A percentile compares a stretch with the other conserved stretches of the same genome.
phyloP scores from a whole-genome alignment of 1,139 yeast genomes.

The Saccharomyces hybrid region DNA sequence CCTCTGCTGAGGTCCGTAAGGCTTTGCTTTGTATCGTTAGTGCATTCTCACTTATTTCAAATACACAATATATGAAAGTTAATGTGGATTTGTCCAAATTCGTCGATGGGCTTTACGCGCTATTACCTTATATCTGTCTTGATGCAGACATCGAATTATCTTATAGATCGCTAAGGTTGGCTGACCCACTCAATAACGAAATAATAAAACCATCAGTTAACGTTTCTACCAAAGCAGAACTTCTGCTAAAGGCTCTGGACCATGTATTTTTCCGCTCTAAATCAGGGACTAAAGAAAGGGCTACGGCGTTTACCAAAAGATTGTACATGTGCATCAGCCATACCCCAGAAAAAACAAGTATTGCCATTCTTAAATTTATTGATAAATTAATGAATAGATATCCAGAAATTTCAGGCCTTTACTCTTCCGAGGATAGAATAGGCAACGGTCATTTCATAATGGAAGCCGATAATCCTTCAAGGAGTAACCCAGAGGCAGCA shows the following conservation, averaged over 20 bases:
- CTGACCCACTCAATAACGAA: constrained; percentile 56
- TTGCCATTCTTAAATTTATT: constrained; percentile 68
- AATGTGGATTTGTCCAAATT: constrained; percentile 62
- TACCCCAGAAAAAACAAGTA: constrained; percentile 79
- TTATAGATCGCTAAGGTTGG: constrained; percentile 66
- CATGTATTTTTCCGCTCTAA: constrained; percentile 71
- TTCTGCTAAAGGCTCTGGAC: constrained; percentile 70
- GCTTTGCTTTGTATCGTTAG: constrained; percentile 78
- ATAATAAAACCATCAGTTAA: constrained; percentile 62
- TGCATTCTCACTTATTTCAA: constrained; percentile 77
- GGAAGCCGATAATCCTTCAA: constrained; percentile 59
- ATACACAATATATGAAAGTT: constrained; percentile 59
- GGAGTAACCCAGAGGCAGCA: constrained; percentile 81
- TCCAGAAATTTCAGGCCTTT: constrained; percentile 63
- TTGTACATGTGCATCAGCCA: constrained; percentile 59
- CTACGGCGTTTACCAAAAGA: constrained; percentile 77
- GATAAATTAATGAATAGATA: constrained; percentile 67
- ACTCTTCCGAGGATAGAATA: constrained; percentile 81
- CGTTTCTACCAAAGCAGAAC: constrained; percentile 82
- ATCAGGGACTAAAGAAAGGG: constrained; percentile 63
- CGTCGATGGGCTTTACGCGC: constrained; percentile 60
- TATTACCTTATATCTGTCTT: constrained; percentile 58
- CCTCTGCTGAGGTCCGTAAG: constrained; percentile 48
- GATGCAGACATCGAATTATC: constrained; percentile 84
- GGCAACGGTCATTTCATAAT: constrained; percentile 67